Percentiles rank a stretch among this genome's conserved stretches.
These are phyloP conservation scores for Phytophthora podocarpi DNA, from an alignment of 352 stramenopile genomes.

Conservation along the genomic window DNA sequence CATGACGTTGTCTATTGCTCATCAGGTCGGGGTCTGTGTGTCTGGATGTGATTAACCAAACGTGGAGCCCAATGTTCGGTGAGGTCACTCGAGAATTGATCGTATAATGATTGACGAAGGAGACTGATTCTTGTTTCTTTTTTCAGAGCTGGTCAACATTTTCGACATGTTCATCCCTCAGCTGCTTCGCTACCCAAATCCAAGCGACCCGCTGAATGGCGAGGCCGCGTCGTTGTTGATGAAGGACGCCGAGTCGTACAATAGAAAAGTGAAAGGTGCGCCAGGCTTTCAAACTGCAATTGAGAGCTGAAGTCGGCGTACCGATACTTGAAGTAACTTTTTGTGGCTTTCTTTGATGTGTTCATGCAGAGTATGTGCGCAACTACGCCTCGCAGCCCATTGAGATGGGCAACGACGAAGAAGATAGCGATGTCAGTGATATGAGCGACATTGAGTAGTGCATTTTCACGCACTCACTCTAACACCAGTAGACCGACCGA, in stretches of 20 bases:
- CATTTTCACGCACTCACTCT: neutral
- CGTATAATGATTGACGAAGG: neutral
- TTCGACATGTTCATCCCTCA: constrained; percentile 95
- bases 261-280: constrained; percentile 87
- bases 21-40: constrained; percentile 91
- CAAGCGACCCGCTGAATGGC: constrained; percentile 91
- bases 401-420: constrained; percentile 69
- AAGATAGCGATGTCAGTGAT: constrained; percentile 85
- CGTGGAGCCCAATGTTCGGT: constrained; percentile 95
- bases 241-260: constrained; percentile 89
- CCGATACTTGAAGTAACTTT: neutral
- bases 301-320: neutral
- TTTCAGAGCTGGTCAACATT: constrained; percentile 91
- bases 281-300: neutral
- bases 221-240: constrained; percentile 90
- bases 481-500: constrained; percentile 28
- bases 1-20: neutral
- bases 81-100: constrained; percentile 6
- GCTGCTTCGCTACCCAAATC: constrained; percentile 92
- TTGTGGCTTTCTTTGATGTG: neutral
- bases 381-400: constrained; percentile 81
- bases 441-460: constrained; percentile 79
- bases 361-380: constrained; percentile 69
- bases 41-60: constrained; percentile 95
- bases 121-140: constrained; percentile 15